Percentiles rank a stretch among this genome's conserved stretches.
These are phyloP conservation scores for Leptographium wingfieldii DNA, from an alignment of 2,329 filamentous ascomycete species.

Conservation along the genomic window DNA sequence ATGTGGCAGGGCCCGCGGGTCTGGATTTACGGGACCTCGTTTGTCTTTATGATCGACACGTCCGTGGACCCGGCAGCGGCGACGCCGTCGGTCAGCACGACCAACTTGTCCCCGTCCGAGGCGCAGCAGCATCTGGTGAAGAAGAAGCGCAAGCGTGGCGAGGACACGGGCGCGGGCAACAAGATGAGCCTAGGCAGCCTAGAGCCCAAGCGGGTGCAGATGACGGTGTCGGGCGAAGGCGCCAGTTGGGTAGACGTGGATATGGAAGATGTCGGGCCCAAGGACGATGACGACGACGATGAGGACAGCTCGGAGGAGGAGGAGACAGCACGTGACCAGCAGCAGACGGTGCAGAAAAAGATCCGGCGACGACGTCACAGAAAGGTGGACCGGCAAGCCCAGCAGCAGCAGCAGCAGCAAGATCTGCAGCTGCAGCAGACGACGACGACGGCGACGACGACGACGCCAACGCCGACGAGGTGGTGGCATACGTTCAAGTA, in stretches of 20 bases:
- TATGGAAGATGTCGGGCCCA: constrained; percentile 19
- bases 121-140: background rate
- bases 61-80: constrained; percentile 41
- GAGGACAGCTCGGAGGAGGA: constrained; percentile 12
- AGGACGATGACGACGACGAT: constrained; percentile 22
- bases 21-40: constrained; percentile 80
- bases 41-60: constrained; percentile 87
- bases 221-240: constrained; percentile 17
- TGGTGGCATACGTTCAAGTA: constrained; percentile 89
- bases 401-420: background rate
- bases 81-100: too few relatives aligned
- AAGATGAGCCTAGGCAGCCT: constrained; percentile 35
- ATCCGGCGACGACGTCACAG: background rate
- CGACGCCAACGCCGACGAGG: constrained; percentile 18
- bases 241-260: constrained; percentile 23
- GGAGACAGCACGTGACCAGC: constrained; percentile 13
- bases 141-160: constrained; percentile 43
- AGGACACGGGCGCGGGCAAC: constrained; percentile 38
- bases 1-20: constrained; percentile 70
- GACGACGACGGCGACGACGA: background rate
- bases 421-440: background rate
- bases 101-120: too few relatives aligned
- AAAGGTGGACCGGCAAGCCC: background rate
- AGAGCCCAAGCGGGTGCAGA: constrained; percentile 29
- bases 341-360: constrained; percentile 16